These are phyloP conservation scores for Cladophialophora exuberans DNA, from an alignment of 2,329 filamentous ascomycete genomes.

Conservation along the genomic window DNA sequence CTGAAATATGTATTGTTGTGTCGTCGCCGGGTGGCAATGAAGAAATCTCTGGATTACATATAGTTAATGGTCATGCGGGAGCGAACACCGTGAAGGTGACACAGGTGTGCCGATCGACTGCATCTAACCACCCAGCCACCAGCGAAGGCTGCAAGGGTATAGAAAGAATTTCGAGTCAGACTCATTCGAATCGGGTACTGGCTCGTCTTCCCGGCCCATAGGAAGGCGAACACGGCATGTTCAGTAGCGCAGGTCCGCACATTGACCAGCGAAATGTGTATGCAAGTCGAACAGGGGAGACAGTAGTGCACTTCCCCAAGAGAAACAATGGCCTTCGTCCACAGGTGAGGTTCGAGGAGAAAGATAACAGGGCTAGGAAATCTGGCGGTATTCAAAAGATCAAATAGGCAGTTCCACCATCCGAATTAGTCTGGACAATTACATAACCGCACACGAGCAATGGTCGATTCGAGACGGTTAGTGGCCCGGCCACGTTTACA, in stretches of 20 bases:
- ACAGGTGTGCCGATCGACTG: neutral
- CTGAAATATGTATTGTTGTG: neutral
- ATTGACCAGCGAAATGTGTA: no score
- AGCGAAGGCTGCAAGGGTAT: no score
- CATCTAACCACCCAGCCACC: no score
- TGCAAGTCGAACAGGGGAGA: no score
- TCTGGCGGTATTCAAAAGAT: neutral
- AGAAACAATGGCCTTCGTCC: no score
- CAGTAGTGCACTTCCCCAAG: no score
- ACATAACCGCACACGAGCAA: neutral
- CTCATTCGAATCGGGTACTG: no score
- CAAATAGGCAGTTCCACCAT: constrained; percentile 12
- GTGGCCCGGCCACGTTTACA: constrained; percentile 1
- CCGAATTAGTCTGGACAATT: neutral
- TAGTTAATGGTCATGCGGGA: neutral
- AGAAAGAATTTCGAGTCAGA: no score
- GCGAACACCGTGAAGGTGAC: neutral
- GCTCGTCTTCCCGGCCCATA: no score
- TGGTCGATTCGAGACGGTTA: no score
- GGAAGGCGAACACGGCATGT: no score
- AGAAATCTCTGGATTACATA: neutral
- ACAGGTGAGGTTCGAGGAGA: neutral
- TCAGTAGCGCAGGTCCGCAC: no score
- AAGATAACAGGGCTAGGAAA: neutral
- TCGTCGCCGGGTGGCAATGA: neutral